These are phyloP conservation scores for Aureobasidium zeae DNA, from an alignment of 2,329 filamentous ascomycete species.

Conservation along the genomic window DNA sequence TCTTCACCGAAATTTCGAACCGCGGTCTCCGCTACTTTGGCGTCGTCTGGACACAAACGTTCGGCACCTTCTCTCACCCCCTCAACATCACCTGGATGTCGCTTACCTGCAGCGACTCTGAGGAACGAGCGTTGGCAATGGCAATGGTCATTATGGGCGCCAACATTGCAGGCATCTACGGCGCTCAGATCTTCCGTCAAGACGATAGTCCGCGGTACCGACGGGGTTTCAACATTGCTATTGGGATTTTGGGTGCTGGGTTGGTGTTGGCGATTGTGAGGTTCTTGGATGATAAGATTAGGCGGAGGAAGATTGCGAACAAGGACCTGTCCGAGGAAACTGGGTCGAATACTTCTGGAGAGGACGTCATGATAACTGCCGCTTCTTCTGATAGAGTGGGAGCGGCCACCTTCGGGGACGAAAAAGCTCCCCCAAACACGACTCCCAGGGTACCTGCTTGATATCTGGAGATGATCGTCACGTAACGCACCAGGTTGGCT, in stretches of 20 bases:
- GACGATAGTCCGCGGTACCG: constrained; percentile 46
- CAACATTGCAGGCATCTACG: constrained; percentile 53
- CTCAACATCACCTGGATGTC: constrained; percentile 55
- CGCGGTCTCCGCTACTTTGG: constrained; percentile 44
- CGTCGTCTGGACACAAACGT: constrained; percentile 48
- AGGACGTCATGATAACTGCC: not conserved
- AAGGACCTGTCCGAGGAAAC: not conserved
- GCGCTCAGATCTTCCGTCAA: constrained; percentile 49
- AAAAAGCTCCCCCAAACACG: too few relatives aligned
- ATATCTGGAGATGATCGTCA: too few relatives aligned
- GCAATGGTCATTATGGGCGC: constrained; percentile 54
- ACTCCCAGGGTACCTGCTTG: too few relatives aligned
- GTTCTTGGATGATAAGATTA: constrained; percentile 34
- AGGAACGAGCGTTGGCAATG: constrained; percentile 52
- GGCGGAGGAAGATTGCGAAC: not conserved
- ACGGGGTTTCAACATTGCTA: constrained; percentile 41
- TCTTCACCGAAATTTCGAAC: constrained; percentile 39
- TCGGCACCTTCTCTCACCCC: constrained; percentile 47
- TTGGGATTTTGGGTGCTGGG: constrained; percentile 38
- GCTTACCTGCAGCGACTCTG: constrained; percentile 46
- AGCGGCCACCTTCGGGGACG: too few relatives aligned
- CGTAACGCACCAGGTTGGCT: too few relatives aligned
- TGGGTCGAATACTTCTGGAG: not conserved
- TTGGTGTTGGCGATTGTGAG: constrained; percentile 35
- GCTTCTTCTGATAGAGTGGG: not conserved